phyloP scores from a whole-genome alignment of 164 flowering plant genomes.

The Buxus sempervirens region DNA sequence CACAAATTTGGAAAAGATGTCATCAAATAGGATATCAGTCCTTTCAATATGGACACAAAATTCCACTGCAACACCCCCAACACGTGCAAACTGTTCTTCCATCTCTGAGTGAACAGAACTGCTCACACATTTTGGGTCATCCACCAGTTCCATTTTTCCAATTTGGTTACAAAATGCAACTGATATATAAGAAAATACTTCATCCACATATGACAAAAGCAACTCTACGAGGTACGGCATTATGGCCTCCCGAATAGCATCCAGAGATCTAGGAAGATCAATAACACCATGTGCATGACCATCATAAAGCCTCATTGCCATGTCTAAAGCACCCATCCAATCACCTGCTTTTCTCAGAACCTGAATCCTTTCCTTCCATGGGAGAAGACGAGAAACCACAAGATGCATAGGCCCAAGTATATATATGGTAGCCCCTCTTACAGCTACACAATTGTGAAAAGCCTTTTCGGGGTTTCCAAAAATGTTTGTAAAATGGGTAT shows the following conservation, averaged over 20 bases:
- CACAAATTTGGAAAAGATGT: conserved; percentile 73
- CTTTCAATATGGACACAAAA: conserved; percentile 89
- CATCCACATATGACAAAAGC: conserved; percentile 84
- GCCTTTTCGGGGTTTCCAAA: conserved; percentile 96
- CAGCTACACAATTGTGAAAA: conserved; percentile 76
- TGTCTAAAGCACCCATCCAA: conserved; percentile 99
- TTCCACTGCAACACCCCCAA: conserved; percentile 99
- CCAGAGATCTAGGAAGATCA: conserved; percentile 80
- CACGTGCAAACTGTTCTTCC: conserved; percentile 89
- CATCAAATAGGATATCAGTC: conserved; percentile 88
- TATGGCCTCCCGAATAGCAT: conserved; percentile 59
- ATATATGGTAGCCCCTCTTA: conserved; percentile 85
- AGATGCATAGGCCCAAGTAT: conserved; percentile 75
- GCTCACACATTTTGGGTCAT: conserved; percentile 30
- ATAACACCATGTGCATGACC: conserved; percentile 93
- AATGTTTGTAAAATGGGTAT: conserved; percentile 62
- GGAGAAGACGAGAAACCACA: conserved; percentile 83
- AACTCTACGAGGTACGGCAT: conserved; percentile 85
- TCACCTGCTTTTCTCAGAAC: conserved; percentile 93
- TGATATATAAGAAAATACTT: conserved; percentile 91
- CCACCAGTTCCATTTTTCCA: conserved; percentile 40
- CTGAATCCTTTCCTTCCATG: conserved; percentile 95
- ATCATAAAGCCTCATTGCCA: conserved; percentile 95
- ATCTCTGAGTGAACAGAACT: conserved; percentile 54
- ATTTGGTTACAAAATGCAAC: conserved; percentile 80